These are phyloP conservation scores for Carex parvula DNA, from an alignment of 176 grass and related monocot genomes.

Conservation along the genomic window DNA sequence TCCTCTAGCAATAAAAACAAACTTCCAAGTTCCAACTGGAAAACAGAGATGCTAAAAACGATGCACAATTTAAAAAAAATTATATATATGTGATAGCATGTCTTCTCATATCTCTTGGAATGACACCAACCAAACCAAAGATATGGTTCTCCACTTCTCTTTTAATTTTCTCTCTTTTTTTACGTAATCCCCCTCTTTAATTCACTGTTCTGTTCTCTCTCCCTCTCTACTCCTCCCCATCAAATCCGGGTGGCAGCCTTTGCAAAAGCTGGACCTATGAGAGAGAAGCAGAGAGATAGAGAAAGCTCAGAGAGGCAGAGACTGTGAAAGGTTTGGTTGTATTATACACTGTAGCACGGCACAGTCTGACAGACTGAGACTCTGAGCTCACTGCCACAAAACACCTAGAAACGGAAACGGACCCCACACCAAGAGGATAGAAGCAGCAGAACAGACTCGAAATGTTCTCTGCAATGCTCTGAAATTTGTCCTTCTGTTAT, in stretches of 20 bases:
- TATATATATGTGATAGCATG: background rate
- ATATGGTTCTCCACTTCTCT: background rate
- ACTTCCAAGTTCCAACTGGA: background rate
- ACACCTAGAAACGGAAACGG: slow-evolving; percentile 24
- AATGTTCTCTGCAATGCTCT: background rate
- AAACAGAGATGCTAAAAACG: background rate
- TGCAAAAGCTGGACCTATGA: background rate
- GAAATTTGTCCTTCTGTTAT: background rate
- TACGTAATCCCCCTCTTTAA: background rate
- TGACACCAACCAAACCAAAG: slow-evolving; percentile 10
- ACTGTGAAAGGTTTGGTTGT: background rate
- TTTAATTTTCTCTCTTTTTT: background rate
- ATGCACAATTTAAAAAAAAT: background rate
- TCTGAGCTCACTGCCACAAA: slow-evolving; percentile 25
- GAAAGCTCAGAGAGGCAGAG: too few species aligned
- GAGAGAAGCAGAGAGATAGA: background rate
- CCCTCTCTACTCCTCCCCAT: background rate
- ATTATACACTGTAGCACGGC: background rate
- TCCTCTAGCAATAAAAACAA: background rate
- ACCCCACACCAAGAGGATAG: background rate
- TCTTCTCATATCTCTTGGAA: background rate
- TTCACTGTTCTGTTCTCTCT: background rate
- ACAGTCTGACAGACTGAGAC: slow-evolving; percentile 24
- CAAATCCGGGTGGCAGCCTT: slow-evolving; percentile 19
- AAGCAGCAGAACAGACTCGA: background rate